Base-by-base conservation (phyloP, 2,329 filamentous ascomycete genomes). In the Aspergillus japonicus region DNA sequence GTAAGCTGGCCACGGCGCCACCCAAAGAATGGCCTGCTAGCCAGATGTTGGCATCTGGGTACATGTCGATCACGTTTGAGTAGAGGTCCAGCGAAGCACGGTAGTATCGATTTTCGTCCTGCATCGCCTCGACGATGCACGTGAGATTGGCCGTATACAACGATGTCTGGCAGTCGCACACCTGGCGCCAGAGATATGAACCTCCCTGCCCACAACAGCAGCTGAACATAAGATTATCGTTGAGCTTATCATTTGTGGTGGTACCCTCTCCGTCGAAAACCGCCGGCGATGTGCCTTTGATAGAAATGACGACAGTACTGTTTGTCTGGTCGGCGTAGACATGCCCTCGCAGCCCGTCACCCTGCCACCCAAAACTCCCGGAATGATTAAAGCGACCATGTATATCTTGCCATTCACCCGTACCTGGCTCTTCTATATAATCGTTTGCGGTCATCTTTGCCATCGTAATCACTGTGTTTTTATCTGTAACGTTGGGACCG, bases 241-340 rank as follows among this genome's bases (percentile, higher is more conserved):
- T 99, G 70, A 93, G 82, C 79, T 99, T 99, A 79, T 99, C 95
- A 67, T 96, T 96, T 26, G 92, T 96, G 0, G 94, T 98, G 1
- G 95, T 98, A 54, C 93, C 94, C 42, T 94, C 90, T n/a, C 95
- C 95, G 74, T 98, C 94, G 72, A 97, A 98, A 3, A 98, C 88
- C 12, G 95, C 94, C 2, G 89, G 86, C 1, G 89, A 91, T 0
- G 93, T 97, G 56, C 94, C 95, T 78, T 99, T 99, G 58, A 99
- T 78, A 5, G 92, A 93, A 64, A 98, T 95, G 47, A 98, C 87
- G 56, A 98, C 83, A 1, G 94, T 98, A 39, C 86, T 86, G 75
- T 98, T 97, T 44, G 79, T 85, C 68, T 92, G 86, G 70, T 98
- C 92, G 16, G 90, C 89, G 77, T 94, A 98, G 58, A 99, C 87